These are phyloP conservation scores for Solanum verrucosum DNA, from an alignment of 257 asterid species.

Conservation along the genomic window DNA sequence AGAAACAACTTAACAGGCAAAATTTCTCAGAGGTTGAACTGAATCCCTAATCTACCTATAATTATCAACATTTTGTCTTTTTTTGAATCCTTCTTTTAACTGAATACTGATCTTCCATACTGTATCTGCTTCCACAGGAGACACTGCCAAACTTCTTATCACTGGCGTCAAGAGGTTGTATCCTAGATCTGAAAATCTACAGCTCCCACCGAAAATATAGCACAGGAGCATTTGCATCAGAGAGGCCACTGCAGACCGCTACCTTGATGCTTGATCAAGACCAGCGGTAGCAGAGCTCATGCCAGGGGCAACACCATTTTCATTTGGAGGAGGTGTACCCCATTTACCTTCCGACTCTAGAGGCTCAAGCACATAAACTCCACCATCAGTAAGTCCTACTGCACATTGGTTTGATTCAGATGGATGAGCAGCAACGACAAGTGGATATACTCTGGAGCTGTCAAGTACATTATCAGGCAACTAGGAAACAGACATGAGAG, in stretches of 20 bases:
- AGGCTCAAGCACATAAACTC: conserved; percentile 61
- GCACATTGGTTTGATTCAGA: conserved; percentile 51
- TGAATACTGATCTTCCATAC: neutral
- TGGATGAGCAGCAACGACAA: conserved; percentile 56
- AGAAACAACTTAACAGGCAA: neutral
- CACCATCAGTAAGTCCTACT: conserved; percentile 56
- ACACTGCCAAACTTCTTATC: neutral
- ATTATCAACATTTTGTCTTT: neutral
- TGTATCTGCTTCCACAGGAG: neutral
- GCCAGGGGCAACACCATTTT: conserved; percentile 27
- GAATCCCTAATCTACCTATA: neutral
- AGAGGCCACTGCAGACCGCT: neutral
- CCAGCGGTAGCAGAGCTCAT: conserved; percentile 7
- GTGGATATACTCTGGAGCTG: conserved; percentile 44
- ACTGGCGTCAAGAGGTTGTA: neutral
- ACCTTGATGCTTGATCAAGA: conserved; percentile 21
- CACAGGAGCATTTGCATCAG: neutral
- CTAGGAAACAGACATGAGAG: neutral
- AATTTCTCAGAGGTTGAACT: neutral
- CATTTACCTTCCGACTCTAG: conserved; percentile 39
- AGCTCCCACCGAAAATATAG: neutral
- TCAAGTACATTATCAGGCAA: neutral
- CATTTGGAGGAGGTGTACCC: conserved; percentile 42
- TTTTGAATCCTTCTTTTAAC: neutral
- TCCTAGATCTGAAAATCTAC: neutral